These are phyloP conservation scores for Neurospora hispaniola DNA, from an alignment of 495 filamentous ascomycete genomes.

Conservation along the genomic window DNA sequence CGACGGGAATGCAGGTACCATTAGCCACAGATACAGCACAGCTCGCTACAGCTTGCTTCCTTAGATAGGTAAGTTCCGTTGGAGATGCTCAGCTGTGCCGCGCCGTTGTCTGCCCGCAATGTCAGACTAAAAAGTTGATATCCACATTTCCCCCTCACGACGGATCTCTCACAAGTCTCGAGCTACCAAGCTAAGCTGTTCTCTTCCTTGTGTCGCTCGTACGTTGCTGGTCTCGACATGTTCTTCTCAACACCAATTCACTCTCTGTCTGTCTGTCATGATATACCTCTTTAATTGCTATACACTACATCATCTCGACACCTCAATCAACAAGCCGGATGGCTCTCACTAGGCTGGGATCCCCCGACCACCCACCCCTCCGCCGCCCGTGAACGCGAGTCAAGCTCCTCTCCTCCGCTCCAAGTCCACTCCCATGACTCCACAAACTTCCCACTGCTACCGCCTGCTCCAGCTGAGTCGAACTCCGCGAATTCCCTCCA, in stretches of 20 bases:
- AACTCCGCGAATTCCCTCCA: background rate
- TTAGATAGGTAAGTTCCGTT: too few relatives aligned
- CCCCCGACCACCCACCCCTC: background rate
- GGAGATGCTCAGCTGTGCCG: background rate
- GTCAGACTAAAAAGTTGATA: background rate
- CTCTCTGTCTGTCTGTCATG: background rate
- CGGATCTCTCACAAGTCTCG: background rate
- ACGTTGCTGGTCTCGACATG: background rate
- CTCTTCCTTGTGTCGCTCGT: background rate
- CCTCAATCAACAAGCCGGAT: background rate
- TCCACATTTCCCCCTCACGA: background rate
- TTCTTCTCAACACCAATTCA: background rate
- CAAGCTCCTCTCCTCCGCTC: background rate
- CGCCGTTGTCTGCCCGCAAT: background rate
- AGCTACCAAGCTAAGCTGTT: background rate
- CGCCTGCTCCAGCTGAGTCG: slow-evolving; percentile 24
- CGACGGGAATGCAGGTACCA: background rate
- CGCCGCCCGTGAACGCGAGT: background rate
- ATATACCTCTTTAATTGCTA: background rate
- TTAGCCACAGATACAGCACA: background rate
- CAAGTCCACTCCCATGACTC: slow-evolving; percentile 22
- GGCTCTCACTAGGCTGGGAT: background rate
- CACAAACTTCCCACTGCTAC: slow-evolving; percentile 28
- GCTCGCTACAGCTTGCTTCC: background rate
- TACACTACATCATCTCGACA: background rate